Conservation (phyloP, 176 grass and related monocot genomes). For the Bothriochloa decipiens region DNA sequence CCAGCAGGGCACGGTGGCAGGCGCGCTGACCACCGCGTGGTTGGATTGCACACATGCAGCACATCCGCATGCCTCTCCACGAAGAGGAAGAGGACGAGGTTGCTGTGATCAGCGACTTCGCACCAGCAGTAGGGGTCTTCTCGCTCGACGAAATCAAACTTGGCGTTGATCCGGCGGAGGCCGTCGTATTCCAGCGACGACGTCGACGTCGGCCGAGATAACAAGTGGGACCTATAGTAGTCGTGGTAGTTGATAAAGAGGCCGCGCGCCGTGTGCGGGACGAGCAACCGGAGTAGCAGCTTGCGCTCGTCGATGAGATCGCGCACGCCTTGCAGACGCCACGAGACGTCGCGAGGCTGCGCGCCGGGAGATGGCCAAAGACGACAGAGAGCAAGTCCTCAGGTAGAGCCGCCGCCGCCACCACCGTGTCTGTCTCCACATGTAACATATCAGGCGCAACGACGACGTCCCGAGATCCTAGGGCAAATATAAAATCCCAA, state of each 20-base stretch:
- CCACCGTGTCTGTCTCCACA: no score
- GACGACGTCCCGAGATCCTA: no score
- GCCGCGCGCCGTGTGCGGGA: background rate
- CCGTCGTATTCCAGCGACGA: no score
- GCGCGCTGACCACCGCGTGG: background rate
- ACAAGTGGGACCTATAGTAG: background rate
- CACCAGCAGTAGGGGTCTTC: no score
- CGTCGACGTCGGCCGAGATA: background rate
- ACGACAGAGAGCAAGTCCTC: no score
- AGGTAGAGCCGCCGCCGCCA: no score
- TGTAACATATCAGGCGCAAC: no score
- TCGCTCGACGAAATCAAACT: background rate
- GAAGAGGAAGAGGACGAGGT: background rate
- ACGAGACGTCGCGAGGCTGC: no score
- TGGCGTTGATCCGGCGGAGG: background rate
- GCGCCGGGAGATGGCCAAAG: no score
- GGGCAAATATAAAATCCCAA: no score
- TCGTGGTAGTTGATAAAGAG: background rate
- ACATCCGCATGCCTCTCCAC: fast-evolving
- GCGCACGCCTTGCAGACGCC: background rate
- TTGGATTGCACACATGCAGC: background rate
- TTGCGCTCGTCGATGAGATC: background rate
- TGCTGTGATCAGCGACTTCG: background rate
- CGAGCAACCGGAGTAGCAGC: background rate
- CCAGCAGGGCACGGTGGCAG: background rate